Percentiles rank a stretch among this genome's conserved stretches.
Conservation (phyloP, 208 protist genomes). For the Trypanosoma conorhini region DNA sequence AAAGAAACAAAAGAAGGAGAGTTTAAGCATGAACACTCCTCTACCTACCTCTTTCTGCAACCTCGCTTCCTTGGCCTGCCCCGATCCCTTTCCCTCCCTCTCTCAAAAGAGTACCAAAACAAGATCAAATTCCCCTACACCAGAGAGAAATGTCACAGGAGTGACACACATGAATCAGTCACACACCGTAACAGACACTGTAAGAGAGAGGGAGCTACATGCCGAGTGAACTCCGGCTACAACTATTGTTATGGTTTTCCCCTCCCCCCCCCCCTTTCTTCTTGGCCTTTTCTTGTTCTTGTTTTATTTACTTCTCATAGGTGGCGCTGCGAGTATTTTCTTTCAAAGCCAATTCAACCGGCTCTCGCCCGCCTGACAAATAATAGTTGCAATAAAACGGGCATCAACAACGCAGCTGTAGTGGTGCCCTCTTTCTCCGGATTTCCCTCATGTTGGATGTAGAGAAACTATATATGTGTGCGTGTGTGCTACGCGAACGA, state of each 20-base stretch:
- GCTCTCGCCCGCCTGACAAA: too few species aligned
- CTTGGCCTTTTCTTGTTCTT: too few species aligned
- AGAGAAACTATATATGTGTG: neutral
- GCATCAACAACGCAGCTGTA: neutral
- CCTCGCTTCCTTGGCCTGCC: neutral
- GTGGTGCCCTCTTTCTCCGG: neutral
- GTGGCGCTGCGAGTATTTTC: too few species aligned
- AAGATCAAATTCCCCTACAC: neutral
- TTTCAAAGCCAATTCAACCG: too few species aligned
- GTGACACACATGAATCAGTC: too few species aligned
- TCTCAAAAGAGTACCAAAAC: neutral
- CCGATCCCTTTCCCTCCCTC: neutral
- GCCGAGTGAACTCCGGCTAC: too few species aligned
- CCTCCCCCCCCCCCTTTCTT: too few species aligned
- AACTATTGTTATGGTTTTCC: too few species aligned
- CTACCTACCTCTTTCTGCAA: neutral
- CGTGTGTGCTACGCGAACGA: neutral
- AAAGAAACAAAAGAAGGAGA: slow-evolving; percentile 23
- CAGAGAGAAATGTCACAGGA: neutral
- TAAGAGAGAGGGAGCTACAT: too few species aligned
- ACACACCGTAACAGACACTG: too few species aligned
- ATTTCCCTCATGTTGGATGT: neutral
- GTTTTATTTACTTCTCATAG: too few species aligned
- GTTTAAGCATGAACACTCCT: neutral
- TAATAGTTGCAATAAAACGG: neutral